A percentile compares a stretch with the other conserved stretches of the same genome.
phyloP scores from a whole-genome alignment of 2,329 filamentous ascomycete species.

The Trichophyton rubrum region DNA sequence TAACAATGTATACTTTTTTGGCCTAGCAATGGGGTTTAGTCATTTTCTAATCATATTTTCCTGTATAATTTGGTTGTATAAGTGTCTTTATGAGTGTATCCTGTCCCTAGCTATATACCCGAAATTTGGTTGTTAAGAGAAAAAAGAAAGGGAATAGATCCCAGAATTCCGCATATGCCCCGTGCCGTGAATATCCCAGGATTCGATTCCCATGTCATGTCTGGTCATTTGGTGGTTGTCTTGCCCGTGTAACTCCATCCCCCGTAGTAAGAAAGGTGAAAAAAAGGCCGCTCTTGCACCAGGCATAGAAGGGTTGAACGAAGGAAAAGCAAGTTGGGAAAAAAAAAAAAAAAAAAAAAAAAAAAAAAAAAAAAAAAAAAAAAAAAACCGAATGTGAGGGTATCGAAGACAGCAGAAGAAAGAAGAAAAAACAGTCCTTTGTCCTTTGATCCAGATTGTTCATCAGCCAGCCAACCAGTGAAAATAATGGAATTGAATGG shows the following conservation, averaged over 20 bases:
- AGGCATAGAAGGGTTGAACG: neutral
- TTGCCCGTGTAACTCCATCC: neutral
- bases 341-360: neutral
- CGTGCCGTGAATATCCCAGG: neutral
- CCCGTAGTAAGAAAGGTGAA: neutral
- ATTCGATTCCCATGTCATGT: neutral
- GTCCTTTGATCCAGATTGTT: neutral
- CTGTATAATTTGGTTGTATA: neutral
- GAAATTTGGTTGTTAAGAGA: neutral
- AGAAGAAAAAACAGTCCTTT: too few relatives aligned
- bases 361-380: too few relatives aligned
- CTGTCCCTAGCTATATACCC: neutral
- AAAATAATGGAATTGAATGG: neutral
- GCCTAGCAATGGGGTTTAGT: too few relatives aligned
- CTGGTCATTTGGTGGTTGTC: neutral
- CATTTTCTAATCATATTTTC: too few relatives aligned
- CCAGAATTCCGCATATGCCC: neutral
- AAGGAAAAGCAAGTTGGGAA: neutral
- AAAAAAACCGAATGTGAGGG: too few relatives aligned
- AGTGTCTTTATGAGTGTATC: neutral
- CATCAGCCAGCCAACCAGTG: neutral
- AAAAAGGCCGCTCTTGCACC: neutral
- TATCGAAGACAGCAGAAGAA: too few relatives aligned
- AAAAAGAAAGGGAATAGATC: neutral
- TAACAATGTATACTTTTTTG: neutral